A percentile compares a stretch with the other conserved stretches of the same genome.
These are phyloP conservation scores for Lepidium aucheri DNA, from an alignment of 345 rosid genomes.

Conservation along the genomic window DNA sequence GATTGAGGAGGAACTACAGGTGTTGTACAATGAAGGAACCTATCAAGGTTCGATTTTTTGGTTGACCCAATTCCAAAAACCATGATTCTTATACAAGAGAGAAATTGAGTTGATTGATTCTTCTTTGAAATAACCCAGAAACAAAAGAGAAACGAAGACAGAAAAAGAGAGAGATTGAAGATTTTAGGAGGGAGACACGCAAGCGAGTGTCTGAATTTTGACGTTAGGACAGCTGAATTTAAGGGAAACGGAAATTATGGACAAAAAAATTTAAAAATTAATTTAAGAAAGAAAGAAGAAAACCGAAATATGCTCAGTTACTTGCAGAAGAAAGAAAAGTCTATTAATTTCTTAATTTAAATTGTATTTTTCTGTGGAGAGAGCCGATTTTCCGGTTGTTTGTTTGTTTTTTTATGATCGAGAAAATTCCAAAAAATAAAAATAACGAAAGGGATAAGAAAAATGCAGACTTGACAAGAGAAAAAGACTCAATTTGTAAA, in stretches of 20 bases:
- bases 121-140: slow-evolving; percentile 24
- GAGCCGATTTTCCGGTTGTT: slow-evolving; percentile 21
- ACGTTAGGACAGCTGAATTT: slow-evolving; percentile 55
- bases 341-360: neutral
- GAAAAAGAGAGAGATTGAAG: slow-evolving; percentile 45
- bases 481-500: neutral
- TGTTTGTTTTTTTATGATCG: slow-evolving; percentile 14
- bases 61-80: slow-evolving; percentile 47
- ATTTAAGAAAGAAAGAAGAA: neutral
- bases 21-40: slow-evolving; percentile 76
- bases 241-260: slow-evolving; percentile 32
- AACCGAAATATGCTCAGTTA: slow-evolving; percentile 30
- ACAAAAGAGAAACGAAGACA: slow-evolving; percentile 39
- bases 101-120: slow-evolving; percentile 34
- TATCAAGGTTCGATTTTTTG: slow-evolving; percentile 74
- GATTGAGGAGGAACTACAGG: slow-evolving; percentile 72
- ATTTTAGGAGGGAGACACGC: slow-evolving; percentile 30
- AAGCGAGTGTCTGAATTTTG: slow-evolving; percentile 43
- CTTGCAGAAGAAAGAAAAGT: slow-evolving; percentile 27
- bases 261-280: neutral
- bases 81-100: slow-evolving; percentile 40
- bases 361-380: slow-evolving; percentile 6
- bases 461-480: slow-evolving; percentile 13
- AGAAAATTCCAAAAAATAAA: neutral
- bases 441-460: slow-evolving; percentile 2